A percentile compares a stretch with the other conserved stretches of the same genome.
Evolutionary conservation across 2,329 filamentous ascomycete species (phyloP).

Genomic region (Xylaria sp.): DNA sequence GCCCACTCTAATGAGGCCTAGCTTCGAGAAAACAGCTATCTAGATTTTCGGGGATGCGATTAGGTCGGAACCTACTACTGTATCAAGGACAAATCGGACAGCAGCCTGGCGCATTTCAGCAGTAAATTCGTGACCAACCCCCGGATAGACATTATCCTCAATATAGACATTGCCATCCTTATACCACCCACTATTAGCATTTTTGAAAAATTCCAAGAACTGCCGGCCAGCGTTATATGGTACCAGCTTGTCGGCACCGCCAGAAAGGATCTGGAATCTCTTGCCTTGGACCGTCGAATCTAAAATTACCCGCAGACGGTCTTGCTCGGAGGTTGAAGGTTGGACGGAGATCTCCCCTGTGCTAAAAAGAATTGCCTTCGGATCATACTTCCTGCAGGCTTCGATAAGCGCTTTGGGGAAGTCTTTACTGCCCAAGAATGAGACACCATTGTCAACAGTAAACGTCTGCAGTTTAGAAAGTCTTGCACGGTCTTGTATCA

Average conservation of each 20-base stretch:
- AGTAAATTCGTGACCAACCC: constrained; percentile 75
- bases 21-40: constrained; percentile 11
- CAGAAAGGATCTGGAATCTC: constrained; percentile 71
- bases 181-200: constrained; percentile 63
- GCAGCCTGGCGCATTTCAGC: constrained; percentile 73
- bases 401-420: constrained; percentile 77
- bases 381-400: constrained; percentile 74
- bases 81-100: constrained; percentile 68
- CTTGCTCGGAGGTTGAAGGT: constrained; percentile 52
- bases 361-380: constrained; percentile 77
- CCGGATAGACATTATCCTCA: constrained; percentile 74
- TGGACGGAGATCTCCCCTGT: constrained; percentile 51
- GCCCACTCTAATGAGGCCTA: not conserved
- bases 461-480: constrained; percentile 73
- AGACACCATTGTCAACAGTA: constrained; percentile 61
- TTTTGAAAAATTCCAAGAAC: constrained; percentile 70
- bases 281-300: constrained; percentile 67
- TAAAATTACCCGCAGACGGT: constrained; percentile 57
- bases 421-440: constrained; percentile 79
- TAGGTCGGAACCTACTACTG: constrained; percentile 53
- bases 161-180: constrained; percentile 65
- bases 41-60: constrained; percentile 44
- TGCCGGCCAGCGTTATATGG: constrained; percentile 70
- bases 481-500: constrained; percentile 83
- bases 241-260: constrained; percentile 75